These are phyloP conservation scores for Phlebopus sp. DNA, from an alignment of 1,284 basidiomycete species.

Conservation along the genomic window DNA sequence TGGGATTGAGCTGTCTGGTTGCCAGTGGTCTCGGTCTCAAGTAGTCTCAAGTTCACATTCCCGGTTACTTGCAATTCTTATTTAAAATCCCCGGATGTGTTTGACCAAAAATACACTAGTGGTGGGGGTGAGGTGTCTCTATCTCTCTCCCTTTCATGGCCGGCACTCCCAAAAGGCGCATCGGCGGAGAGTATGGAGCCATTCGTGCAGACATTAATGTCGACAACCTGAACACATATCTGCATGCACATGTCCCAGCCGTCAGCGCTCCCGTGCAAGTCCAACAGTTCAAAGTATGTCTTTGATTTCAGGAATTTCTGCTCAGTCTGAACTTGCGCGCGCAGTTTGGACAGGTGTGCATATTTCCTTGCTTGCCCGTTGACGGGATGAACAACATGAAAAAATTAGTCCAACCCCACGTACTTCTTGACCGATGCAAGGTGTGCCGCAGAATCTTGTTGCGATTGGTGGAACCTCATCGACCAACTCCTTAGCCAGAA, in stretches of 20 bases:
- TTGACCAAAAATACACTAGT: too few species aligned
- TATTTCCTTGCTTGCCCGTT: conserved; percentile 1
- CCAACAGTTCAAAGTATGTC: conserved; percentile 87
- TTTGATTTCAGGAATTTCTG: background rate
- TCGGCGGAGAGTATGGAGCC: conserved; percentile 72
- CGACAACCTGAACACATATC: conserved; percentile 65
- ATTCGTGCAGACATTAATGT: conserved; percentile 73
- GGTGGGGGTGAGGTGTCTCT: too few species aligned
- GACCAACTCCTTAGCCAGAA: conserved; percentile 39
- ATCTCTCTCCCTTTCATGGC: conserved; percentile 30
- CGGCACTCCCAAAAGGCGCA: conserved; percentile 38
- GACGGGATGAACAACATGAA: conserved; percentile 7
- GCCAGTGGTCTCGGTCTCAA: too few species aligned
- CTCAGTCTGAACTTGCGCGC: conserved; percentile 9
- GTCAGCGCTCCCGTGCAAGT: conserved; percentile 72
- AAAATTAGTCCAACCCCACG: conserved; percentile 86
- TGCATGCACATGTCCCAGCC: conserved; percentile 53
- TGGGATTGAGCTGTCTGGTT: too few species aligned
- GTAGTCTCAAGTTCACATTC: too few species aligned
- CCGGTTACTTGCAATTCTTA: too few species aligned
- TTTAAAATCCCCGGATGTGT: too few species aligned
- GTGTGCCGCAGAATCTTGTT: conserved; percentile 17
- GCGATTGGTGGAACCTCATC: conserved; percentile 10
- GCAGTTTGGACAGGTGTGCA: conserved; percentile 76
- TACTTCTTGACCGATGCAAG: conserved; percentile 80